A percentile compares a stretch with the other conserved stretches of the same genome.
Conservation (phyloP, 768 basidiomycete species). For the Tylopilus sp. region DNA sequence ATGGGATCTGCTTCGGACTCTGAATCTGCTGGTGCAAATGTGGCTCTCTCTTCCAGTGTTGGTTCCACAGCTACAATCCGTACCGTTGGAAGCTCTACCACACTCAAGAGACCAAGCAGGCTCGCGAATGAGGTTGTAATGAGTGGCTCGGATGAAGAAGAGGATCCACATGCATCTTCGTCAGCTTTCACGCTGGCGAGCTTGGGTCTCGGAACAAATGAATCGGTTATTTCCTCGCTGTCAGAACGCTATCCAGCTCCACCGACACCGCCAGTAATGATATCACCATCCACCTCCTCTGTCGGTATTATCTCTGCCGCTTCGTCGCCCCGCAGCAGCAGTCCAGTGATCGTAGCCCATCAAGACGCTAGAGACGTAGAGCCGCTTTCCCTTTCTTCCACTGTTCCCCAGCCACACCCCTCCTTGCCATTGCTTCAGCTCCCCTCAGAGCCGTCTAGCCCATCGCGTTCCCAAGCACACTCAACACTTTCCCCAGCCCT, state of each 20-base stretch:
- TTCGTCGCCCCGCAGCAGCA: conserved; percentile 18
- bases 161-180: background rate
- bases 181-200: conserved; percentile 1
- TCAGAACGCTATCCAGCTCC: conserved; percentile 32
- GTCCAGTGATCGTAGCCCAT: conserved; percentile 14
- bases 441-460: background rate
- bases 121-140: conserved; percentile 15
- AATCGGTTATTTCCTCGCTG: conserved; percentile 22
- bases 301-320: conserved; percentile 21
- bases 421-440: conserved; percentile 15
- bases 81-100: conserved; percentile 5
- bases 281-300: conserved; percentile 26
- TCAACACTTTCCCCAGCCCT: conserved; percentile 15
- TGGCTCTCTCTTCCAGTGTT: conserved; percentile 6
- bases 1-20: conserved; percentile 16
- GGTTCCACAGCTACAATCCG: conserved; percentile 12
- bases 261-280: conserved; percentile 25
- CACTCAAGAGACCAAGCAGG: conserved; percentile 14
- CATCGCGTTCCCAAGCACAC: conserved; percentile 3
- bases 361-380: background rate
- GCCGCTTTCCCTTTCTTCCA: background rate
- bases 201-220: background rate
- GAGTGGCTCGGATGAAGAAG: background rate
- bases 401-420: background rate
- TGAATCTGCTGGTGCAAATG: conserved; percentile 4